Evolutionary conservation across 495 filamentous ascomycete genomes (phyloP).

Genomic region (Hyaloscypha variabilis): DNA sequence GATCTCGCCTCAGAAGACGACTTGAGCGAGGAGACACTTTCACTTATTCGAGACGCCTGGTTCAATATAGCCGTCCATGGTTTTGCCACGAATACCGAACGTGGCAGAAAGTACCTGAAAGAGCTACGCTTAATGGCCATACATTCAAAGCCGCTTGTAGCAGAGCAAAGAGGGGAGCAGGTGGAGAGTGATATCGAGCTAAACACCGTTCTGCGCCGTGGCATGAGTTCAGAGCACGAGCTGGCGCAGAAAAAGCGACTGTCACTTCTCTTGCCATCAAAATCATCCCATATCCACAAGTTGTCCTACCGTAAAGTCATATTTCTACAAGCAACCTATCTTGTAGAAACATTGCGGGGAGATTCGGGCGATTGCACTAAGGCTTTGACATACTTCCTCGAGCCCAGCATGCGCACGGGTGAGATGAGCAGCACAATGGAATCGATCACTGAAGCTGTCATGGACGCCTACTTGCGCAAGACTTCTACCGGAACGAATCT

Average conservation of each 20-base stretch:
- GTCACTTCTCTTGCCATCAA: conserved; percentile 68
- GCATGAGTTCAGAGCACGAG: conserved; percentile 74
- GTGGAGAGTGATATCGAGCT: conserved; percentile 94
- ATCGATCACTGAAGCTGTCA: conserved; percentile 72
- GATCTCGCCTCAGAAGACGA: conserved; percentile 55
- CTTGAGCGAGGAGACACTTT: conserved; percentile 55
- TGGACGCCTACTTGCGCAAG: conserved; percentile 72
- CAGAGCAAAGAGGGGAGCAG: conserved; percentile 82
- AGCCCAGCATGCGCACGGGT: conserved; percentile 77
- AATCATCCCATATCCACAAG: conserved; percentile 74
- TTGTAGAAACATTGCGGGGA: conserved; percentile 84
- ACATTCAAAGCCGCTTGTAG: conserved; percentile 80
- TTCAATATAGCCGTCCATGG: conserved; percentile 96
- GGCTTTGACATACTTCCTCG: conserved; percentile 85
- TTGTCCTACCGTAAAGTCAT: conserved; percentile 86
- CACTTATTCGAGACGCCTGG: conserved; percentile 88
- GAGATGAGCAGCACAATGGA: conserved; percentile 87
- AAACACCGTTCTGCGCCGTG: conserved; percentile 85
- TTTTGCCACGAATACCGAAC: conserved; percentile 71
- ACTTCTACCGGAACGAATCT: conserved; percentile 70
- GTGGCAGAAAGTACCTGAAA: conserved; percentile 65
- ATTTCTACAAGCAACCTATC: conserved; percentile 83
- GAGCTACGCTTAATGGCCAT: conserved; percentile 82
- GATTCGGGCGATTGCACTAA: conserved; percentile 85
- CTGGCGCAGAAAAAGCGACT: conserved; percentile 79